Conservation (phyloP, 352 stramenopile species). For the Phytophthora citricola region DNA sequence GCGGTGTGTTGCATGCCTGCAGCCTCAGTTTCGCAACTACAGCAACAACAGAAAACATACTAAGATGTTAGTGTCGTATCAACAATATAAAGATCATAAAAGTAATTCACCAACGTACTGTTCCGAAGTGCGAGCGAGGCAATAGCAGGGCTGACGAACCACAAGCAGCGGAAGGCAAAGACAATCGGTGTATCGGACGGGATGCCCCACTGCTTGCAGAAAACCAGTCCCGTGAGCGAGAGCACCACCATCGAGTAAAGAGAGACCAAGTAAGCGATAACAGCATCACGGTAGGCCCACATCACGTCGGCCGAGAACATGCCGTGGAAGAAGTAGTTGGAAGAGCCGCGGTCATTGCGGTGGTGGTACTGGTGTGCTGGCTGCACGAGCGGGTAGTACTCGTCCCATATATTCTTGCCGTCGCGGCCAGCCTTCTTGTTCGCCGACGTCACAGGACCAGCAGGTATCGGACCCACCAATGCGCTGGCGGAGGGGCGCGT, state of each 20-base stretch:
- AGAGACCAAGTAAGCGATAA: slow-evolving; percentile 81
- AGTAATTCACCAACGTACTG: slow-evolving; percentile 45
- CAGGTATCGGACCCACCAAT: slow-evolving; percentile 32
- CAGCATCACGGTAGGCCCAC: slow-evolving; percentile 83
- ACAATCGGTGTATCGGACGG: slow-evolving; percentile 54
- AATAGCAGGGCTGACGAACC: slow-evolving; percentile 75
- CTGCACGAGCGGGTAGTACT: slow-evolving; percentile 90
- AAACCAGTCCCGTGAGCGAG: slow-evolving; percentile 80
- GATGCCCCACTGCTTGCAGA: slow-evolving; percentile 87
- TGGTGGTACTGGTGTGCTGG: slow-evolving; percentile 83
- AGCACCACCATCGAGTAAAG: slow-evolving; percentile 84
- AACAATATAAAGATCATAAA: not conserved
- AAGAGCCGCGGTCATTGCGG: slow-evolving; percentile 72
- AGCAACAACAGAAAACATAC: slow-evolving; percentile 20
- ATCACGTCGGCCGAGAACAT: slow-evolving; percentile 90
- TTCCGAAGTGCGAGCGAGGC: slow-evolving; percentile 78
- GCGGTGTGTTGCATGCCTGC: slow-evolving; percentile 79
- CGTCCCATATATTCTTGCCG: slow-evolving; percentile 83
- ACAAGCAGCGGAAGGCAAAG: slow-evolving; percentile 65
- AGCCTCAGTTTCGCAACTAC: slow-evolving; percentile 73
- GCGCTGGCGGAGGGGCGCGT: slow-evolving; percentile 20
- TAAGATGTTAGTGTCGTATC: slow-evolving; percentile 7
- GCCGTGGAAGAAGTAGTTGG: slow-evolving; percentile 89
- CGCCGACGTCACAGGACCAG: slow-evolving; percentile 5
- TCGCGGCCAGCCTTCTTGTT: slow-evolving; percentile 34